A percentile compares a stretch with the other conserved stretches of the same genome.
Conservation (phyloP, 257 asterid species). For the Lycium barbarum region DNA sequence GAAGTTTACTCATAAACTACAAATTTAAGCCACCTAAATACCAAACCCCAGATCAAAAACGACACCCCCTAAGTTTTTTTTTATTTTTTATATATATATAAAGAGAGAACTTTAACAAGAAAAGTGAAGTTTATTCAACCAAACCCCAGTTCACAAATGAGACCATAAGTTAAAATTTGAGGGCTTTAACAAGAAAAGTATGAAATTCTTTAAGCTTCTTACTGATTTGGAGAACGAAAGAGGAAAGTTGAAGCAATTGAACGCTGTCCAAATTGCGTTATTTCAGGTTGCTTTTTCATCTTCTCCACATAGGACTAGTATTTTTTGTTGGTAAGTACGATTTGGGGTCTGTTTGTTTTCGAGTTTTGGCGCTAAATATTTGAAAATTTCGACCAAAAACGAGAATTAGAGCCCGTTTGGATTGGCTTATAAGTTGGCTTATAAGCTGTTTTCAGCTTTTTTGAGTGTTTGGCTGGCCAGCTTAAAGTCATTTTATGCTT, state of each 20-base stretch:
- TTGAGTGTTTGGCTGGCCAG: too few relatives aligned
- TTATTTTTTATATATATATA: too few relatives aligned
- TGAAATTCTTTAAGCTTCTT: background rate
- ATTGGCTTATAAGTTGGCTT: too few relatives aligned
- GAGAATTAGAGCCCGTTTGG: too few relatives aligned
- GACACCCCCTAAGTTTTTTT: background rate
- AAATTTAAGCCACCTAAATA: too few relatives aligned
- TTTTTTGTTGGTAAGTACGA: background rate
- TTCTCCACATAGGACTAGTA: background rate
- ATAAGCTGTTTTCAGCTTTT: too few relatives aligned
- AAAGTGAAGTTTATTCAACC: background rate
- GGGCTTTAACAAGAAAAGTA: too few relatives aligned
- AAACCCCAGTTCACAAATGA: background rate
- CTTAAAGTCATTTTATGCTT: too few relatives aligned
- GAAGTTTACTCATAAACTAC: too few relatives aligned
- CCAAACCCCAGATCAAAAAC: too few relatives aligned
- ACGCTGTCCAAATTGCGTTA: constrained; percentile 72
- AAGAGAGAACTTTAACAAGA: background rate
- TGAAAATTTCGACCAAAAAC: background rate
- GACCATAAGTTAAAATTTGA: too few relatives aligned
- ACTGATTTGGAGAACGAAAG: constrained; percentile 63
- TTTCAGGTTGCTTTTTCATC: constrained; percentile 37
- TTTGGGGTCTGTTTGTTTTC: background rate
- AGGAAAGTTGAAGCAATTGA: constrained; percentile 61
- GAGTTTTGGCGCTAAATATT: constrained; percentile 31